phyloP scores from a whole-genome alignment of 805 yeast species.

The Candida parachauliodes region DNA sequence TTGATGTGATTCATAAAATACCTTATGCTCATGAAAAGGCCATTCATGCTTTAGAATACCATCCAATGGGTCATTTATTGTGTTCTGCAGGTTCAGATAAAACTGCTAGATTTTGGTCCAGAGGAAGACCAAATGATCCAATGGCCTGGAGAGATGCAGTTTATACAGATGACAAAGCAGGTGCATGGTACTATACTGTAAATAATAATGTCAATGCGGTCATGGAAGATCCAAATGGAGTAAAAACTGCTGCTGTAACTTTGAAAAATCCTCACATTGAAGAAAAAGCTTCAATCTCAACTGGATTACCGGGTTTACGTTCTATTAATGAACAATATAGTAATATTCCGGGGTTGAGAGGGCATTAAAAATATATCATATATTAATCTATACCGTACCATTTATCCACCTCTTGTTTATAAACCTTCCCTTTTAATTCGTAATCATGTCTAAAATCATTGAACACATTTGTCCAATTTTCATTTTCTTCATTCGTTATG shows the following conservation, averaged over 20 bases:
- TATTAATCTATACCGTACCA: no score
- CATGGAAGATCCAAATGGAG: constrained; percentile 16
- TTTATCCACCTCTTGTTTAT: constrained; percentile 20
- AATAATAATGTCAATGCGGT: constrained; percentile 44
- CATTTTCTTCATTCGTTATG: constrained; percentile 2
- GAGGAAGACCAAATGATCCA: constrained; percentile 89
- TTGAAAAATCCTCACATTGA: constrained; percentile 4
- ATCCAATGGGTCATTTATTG: constrained; percentile 88
- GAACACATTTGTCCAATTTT: constrained; percentile 7
- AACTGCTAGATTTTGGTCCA: constrained; percentile 89
- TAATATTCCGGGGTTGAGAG: constrained; percentile 17
- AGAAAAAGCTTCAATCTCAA: background rate
- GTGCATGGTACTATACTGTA: constrained; percentile 47
- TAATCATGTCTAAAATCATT: constrained; percentile 10
- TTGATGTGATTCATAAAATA: constrained; percentile 54
- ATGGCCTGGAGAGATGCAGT: constrained; percentile 77
- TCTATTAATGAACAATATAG: constrained; percentile 8
- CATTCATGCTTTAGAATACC: constrained; percentile 84
- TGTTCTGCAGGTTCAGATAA: constrained; percentile 94
- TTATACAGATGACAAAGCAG: constrained; percentile 54
- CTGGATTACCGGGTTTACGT: constrained; percentile 4
- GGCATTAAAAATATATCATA: constrained; percentile 10
- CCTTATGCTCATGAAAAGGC: constrained; percentile 96
- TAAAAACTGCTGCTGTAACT: constrained; percentile 4
- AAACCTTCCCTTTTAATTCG: constrained; percentile 20